Conservation (phyloP, 148 eudicot genomes). For the Nyssa sinensis region DNA sequence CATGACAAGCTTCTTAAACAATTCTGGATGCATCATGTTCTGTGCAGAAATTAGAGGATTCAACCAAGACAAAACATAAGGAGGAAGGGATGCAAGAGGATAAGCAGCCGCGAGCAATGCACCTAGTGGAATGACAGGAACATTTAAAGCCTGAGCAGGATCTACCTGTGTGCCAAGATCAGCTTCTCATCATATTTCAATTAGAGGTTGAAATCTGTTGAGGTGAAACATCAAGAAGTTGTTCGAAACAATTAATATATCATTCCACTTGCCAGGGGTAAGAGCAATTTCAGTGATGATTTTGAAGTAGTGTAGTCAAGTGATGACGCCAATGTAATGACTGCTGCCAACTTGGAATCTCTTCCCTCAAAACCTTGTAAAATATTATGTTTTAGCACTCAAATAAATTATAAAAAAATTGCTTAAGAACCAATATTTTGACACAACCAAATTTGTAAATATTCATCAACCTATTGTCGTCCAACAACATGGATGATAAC, state of each 20-base stretch:
- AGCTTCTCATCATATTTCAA: slow-evolving; percentile 4
- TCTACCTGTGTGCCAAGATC: slow-evolving; percentile 37
- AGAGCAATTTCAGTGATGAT: slow-evolving; percentile 47
- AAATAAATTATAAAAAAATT: neutral
- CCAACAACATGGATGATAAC: neutral
- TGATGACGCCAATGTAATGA: slow-evolving; percentile 60
- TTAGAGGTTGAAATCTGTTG: neutral
- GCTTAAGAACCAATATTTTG: neutral
- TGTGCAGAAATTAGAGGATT: slow-evolving; percentile 50
- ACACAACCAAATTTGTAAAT: neutral
- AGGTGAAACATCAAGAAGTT: neutral
- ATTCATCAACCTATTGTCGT: neutral
- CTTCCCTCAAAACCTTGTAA: slow-evolving; percentile 37
- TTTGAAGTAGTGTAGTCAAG: slow-evolving; percentile 69
- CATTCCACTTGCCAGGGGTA: slow-evolving; percentile 46
- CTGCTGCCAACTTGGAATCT: slow-evolving; percentile 48
- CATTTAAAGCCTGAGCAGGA: slow-evolving; percentile 53
- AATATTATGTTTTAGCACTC: slow-evolving; percentile 1
- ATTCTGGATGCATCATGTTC: slow-evolving; percentile 51
- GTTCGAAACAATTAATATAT: neutral
- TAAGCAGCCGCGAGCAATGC: slow-evolving; percentile 43
- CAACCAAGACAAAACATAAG: slow-evolving; percentile 53
- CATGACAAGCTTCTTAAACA: slow-evolving; percentile 51
- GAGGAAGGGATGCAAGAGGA: slow-evolving; percentile 56
- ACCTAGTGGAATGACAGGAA: slow-evolving; percentile 55